Conservation (phyloP, 441 rosid species). For the Theobroma grandiflorum region DNA sequence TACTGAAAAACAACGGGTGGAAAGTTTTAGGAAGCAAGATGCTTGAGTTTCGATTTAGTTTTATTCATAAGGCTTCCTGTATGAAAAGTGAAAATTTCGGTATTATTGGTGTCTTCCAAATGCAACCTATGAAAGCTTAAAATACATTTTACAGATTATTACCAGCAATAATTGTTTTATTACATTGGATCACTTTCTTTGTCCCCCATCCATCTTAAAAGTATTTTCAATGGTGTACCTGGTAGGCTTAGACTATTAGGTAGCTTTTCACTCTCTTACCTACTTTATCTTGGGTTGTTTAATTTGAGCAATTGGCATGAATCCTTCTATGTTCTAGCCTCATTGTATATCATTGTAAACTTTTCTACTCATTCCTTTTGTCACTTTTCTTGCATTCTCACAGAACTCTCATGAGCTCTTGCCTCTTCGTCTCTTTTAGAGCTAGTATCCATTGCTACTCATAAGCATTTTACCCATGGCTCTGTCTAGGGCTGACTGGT, state of each 20-base stretch:
- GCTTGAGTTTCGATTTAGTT: not conserved
- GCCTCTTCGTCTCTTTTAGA: no score
- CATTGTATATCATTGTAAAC: not conserved
- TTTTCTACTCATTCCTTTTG: not conserved
- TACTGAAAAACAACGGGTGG: conserved; percentile 32
- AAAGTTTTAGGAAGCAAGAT: not conserved
- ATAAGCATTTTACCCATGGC: no score
- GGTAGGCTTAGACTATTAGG: not conserved
- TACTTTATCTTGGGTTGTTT: not conserved
- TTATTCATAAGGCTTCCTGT: not conserved
- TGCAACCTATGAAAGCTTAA: not conserved
- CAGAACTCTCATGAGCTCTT: no score
- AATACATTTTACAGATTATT: not conserved
- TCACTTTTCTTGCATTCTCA: not conserved
- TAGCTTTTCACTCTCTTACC: not conserved
- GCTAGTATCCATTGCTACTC: no score
- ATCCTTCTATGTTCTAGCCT: not conserved
- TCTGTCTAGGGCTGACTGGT: no score
- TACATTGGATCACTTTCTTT: not conserved
- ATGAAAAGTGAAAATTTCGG: not conserved
- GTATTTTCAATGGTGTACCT: not conserved
- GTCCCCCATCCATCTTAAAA: not conserved
- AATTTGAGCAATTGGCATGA: not conserved
- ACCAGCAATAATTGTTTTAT: not conserved
- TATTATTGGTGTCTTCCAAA: not conserved